A percentile compares a stretch with the other conserved stretches of the same genome.
phyloP scores from a whole-genome alignment of 1,139 yeast genomes.

The Blastobotrys petasosporus region DNA sequence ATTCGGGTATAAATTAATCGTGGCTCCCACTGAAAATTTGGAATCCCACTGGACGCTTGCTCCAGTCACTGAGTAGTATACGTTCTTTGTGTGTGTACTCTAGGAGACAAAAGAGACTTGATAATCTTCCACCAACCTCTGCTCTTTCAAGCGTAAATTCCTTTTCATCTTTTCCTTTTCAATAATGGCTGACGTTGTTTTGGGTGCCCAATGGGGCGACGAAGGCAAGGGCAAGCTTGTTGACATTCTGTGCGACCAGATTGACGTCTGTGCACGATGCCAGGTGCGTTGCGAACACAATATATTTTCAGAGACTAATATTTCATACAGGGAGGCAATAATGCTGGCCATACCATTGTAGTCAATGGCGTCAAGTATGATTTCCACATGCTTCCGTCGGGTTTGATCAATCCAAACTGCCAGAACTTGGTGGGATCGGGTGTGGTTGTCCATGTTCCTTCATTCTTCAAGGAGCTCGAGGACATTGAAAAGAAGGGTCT shows the following conservation, averaged over 20 bases:
- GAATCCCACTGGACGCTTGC: slow-evolving; percentile 19
- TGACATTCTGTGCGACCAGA: slow-evolving; percentile 85
- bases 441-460: slow-evolving; percentile 92
- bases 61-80: slow-evolving; percentile 15
- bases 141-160: slow-evolving; percentile 1
- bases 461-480: slow-evolving; percentile 81
- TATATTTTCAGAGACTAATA: neutral
- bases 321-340: slow-evolving; percentile 72
- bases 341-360: slow-evolving; percentile 98
- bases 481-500: slow-evolving; percentile 69
- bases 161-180: slow-evolving; percentile 2
- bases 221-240: slow-evolving; percentile 99
- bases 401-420: slow-evolving; percentile 89
- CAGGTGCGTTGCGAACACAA: slow-evolving; percentile 35
- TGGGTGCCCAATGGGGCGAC: slow-evolving; percentile 99
- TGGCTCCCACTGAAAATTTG: slow-evolving; percentile 8
- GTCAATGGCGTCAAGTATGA: slow-evolving; percentile 84
- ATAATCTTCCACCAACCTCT: no score
- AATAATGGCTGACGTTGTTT: slow-evolving; percentile 79
- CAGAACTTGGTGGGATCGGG: slow-evolving; percentile 90
- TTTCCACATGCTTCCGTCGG: slow-evolving; percentile 98
- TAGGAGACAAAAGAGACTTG: neutral
- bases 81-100: slow-evolving; percentile 3
- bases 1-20: slow-evolving; percentile 5
- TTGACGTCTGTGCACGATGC: slow-evolving; percentile 96